Percentiles rank a stretch among this genome's conserved stretches.
phyloP scores from a whole-genome alignment of 2,329 filamentous ascomycete species.

The Fusarium concolor region DNA sequence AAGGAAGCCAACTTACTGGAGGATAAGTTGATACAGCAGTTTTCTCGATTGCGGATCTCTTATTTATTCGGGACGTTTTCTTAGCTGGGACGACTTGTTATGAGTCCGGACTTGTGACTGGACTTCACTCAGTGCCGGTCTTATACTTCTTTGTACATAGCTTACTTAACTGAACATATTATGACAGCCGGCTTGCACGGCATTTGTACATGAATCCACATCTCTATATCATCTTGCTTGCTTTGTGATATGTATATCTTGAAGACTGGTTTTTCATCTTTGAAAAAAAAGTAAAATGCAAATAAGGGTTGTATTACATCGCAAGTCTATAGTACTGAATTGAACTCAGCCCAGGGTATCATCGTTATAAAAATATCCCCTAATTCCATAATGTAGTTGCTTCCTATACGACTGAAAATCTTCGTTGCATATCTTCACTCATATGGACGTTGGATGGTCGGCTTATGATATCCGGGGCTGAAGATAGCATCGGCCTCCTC shows the following conservation, averaged over 20 bases:
- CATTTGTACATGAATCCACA: not conserved
- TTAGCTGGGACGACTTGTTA: not conserved
- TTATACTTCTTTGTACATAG: constrained; percentile 21
- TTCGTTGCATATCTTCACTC: not conserved
- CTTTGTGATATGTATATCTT: not conserved
- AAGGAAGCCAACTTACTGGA: not conserved
- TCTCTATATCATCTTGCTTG: too few species aligned
- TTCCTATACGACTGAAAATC: not conserved
- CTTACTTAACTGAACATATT: constrained; percentile 15
- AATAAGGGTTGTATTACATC: not conserved
- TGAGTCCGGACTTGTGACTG: constrained; percentile 16
- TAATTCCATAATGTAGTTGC: fast-evolving
- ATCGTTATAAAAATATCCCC: not conserved
- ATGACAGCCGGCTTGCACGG: not conserved
- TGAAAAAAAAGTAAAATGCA: not conserved
- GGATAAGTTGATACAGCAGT: not conserved
- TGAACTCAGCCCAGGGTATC: not conserved
- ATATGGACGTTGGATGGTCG: not conserved
- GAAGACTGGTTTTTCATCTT: not conserved
- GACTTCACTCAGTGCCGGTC: constrained; percentile 3
- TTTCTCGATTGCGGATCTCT: not conserved
- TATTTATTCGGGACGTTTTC: not conserved
- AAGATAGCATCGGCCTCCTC: not conserved
- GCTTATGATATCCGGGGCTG: not conserved
- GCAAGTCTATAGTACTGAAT: too few species aligned